Evolutionary conservation across 306 rosid species (phyloP).

Genomic region (Trifolium fragiferum): DNA sequence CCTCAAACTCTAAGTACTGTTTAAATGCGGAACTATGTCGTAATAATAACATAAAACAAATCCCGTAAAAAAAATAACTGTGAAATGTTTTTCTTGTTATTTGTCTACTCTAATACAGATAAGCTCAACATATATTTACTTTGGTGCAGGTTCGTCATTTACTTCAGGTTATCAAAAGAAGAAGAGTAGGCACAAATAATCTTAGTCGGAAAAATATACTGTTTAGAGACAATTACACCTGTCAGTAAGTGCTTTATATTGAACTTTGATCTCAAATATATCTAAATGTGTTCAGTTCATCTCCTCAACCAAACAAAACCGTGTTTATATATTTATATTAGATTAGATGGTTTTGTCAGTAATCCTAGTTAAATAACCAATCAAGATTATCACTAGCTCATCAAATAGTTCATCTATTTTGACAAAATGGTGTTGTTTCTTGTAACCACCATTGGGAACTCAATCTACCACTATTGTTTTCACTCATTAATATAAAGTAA

Average conservation of each 20-base stretch:
- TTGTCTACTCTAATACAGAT: conserved; percentile 32
- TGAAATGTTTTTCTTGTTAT: conserved; percentile 21
- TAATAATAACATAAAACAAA: conserved; percentile 14
- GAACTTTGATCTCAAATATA: conserved; percentile 21
- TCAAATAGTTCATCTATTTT: no score
- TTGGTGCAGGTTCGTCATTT: conserved; percentile 83
- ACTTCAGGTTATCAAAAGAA: conserved; percentile 89
- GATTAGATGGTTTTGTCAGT: neutral
- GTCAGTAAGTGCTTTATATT: conserved; percentile 72
- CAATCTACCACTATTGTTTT: no score
- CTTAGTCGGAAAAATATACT: conserved; percentile 90
- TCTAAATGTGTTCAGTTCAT: conserved; percentile 34
- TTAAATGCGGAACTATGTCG: neutral
- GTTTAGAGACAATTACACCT: conserved; percentile 80
- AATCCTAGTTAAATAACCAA: no score
- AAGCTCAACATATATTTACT: conserved; percentile 41
- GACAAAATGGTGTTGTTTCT: no score
- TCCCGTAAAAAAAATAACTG: neutral
- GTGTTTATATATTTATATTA: neutral
- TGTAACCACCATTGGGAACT: no score
- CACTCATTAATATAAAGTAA: no score
- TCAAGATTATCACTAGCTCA: no score
- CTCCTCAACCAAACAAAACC: neutral
- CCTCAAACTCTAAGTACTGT: conserved; percentile 4
- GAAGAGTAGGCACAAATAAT: conserved; percentile 71